These are phyloP conservation scores for Moesziomyces sp. DNA, from an alignment of 1,284 basidiomycete genomes.

Conservation along the genomic window DNA sequence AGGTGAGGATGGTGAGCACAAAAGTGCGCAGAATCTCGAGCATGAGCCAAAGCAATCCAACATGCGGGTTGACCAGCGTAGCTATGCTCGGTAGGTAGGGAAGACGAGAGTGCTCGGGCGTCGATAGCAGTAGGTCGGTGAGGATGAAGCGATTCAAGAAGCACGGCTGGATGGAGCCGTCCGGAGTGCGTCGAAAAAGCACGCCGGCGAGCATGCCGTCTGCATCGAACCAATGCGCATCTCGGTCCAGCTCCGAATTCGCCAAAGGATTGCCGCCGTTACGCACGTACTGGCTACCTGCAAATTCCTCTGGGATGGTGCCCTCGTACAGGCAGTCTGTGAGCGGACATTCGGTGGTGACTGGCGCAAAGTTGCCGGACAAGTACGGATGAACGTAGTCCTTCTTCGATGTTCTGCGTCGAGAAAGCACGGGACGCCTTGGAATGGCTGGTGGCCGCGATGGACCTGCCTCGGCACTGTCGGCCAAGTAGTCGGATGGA, in stretches of 20 bases:
- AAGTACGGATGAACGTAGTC: conserved; percentile 64
- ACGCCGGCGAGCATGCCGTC: conserved; percentile 71
- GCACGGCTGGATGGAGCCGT: conserved; percentile 52
- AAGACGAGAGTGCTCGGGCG: conserved; percentile 45
- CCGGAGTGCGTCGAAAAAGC: conserved; percentile 64
- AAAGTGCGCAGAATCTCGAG: conserved; percentile 68
- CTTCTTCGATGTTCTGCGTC: conserved; percentile 37
- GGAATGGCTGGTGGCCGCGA: conserved; percentile 13
- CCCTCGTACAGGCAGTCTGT: conserved; percentile 63
- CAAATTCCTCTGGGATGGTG: conserved; percentile 63
- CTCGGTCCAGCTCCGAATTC: conserved; percentile 50
- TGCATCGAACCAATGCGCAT: conserved; percentile 67
- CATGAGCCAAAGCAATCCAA: conserved; percentile 68
- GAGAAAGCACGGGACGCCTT: conserved; percentile 33
- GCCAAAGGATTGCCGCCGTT: conserved; percentile 71
- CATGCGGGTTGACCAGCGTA: conserved; percentile 70
- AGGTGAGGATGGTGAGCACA: conserved; percentile 59
- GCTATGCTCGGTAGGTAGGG: conserved; percentile 71
- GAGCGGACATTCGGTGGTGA: conserved; percentile 61
- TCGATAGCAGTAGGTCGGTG: conserved; percentile 67
- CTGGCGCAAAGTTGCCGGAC: conserved; percentile 67
- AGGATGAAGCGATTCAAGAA: conserved; percentile 69
- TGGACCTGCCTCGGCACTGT: conserved; percentile 11
- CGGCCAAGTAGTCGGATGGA: conserved; percentile 11
- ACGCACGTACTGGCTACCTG: conserved; percentile 69